Percentiles rank a stretch among this genome's conserved stretches.
Conservation (phyloP, 331 rosid species). For the Arachis monticola region DNA sequence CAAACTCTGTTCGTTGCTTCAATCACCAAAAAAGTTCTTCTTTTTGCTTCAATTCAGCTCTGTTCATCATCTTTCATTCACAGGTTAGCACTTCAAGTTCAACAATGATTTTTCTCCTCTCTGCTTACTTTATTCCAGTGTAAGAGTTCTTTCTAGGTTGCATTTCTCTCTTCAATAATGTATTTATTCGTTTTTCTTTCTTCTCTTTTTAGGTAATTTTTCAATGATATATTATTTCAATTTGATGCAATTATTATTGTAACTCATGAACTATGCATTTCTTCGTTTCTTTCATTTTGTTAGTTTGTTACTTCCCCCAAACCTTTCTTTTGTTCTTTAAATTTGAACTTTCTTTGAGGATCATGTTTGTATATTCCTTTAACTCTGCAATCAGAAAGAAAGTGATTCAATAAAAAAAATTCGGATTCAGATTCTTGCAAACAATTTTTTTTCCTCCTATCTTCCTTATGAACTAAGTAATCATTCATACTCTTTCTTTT, state of each 20-base stretch:
- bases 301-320: slow-evolving; percentile 2
- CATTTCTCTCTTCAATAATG: not conserved
- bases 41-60: not conserved
- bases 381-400: not conserved
- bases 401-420: slow-evolving; percentile 20
- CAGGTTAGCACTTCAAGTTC: not conserved
- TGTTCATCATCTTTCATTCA: not conserved
- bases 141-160: not conserved
- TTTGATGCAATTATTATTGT: slow-evolving; percentile 4
- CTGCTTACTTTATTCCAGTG: not conserved
- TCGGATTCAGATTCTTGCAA: slow-evolving; percentile 1
- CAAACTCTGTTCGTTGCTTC: not conserved
- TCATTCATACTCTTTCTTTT: slow-evolving; percentile 12
- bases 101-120: not conserved
- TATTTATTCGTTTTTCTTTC: not conserved
- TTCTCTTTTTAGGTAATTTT: not conserved
- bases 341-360: slow-evolving; percentile 37
- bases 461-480: not conserved
- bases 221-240: not conserved
- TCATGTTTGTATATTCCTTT: slow-evolving; percentile 30
- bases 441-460: slow-evolving; percentile 8
- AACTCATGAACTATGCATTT: not conserved
- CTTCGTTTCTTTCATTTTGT: not conserved
- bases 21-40: not conserved
- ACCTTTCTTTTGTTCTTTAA: not conserved